These are phyloP conservation scores for Neurospora africana DNA, from an alignment of 495 filamentous ascomycete genomes.

Conservation along the genomic window DNA sequence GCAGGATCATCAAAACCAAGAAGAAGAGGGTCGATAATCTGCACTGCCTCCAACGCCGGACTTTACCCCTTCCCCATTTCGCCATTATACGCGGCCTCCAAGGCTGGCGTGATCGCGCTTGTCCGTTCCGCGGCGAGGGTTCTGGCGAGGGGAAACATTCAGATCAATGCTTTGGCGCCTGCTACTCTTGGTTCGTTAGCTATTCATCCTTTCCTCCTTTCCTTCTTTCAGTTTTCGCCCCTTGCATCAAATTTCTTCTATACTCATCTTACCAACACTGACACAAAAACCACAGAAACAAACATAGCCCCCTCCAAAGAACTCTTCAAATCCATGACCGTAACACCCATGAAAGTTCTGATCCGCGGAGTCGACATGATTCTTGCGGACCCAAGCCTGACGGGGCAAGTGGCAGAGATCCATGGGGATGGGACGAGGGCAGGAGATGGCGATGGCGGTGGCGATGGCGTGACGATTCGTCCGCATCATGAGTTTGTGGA, in stretches of 20 bases:
- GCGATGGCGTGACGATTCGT: conserved; percentile 35
- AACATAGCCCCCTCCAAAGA: conserved; percentile 34
- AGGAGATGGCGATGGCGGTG: conserved; percentile 8
- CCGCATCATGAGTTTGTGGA: conserved; percentile 41
- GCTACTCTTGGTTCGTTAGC: conserved; percentile 29
- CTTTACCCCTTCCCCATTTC: conserved; percentile 46
- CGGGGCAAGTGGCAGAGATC: conserved; percentile 41
- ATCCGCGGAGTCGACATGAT: conserved; percentile 35
- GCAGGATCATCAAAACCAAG: background rate
- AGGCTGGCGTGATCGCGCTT: conserved; percentile 40
- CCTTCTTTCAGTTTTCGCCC: background rate
- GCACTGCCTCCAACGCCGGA: conserved; percentile 47
- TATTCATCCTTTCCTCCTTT: background rate
- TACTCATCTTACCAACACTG: too few relatives aligned
- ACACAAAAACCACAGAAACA: conserved; percentile 26
- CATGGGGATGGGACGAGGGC: conserved; percentile 23
- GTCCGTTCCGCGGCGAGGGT: conserved; percentile 36
- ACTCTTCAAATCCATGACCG: conserved; percentile 39
- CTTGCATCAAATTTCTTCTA: too few relatives aligned
- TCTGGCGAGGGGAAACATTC: conserved; percentile 33
- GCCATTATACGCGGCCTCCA: conserved; percentile 43
- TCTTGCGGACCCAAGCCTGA: conserved; percentile 28
- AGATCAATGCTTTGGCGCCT: conserved; percentile 45
- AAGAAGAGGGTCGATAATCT: conserved; percentile 39
- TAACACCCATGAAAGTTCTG: conserved; percentile 44